Conservation (phyloP, 192 early-diverging fungal genomes). For the Coemansia sp. region DNA sequence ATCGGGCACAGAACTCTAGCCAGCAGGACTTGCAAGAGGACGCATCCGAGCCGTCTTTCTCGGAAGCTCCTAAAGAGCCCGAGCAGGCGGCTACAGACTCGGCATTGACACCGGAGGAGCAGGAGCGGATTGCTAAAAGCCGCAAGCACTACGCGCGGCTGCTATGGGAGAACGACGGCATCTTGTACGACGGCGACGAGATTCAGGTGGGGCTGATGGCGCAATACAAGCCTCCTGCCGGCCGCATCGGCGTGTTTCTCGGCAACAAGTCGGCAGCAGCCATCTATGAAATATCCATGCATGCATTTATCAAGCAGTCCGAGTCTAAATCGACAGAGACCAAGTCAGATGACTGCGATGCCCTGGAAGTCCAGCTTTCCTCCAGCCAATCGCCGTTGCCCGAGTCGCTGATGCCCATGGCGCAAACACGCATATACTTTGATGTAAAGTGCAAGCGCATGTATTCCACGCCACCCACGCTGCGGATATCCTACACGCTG, state of each 20-base stretch:
- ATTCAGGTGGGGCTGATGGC: constrained; percentile 90
- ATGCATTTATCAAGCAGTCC: constrained; percentile 53
- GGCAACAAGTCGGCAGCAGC: constrained; percentile 80
- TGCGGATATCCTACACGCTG: constrained; percentile 67
- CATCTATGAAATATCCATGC: constrained; percentile 63
- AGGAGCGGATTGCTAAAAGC: constrained; percentile 27
- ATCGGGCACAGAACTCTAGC: constrained; percentile 22
- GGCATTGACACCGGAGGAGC: constrained; percentile 21
- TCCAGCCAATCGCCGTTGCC: constrained; percentile 61
- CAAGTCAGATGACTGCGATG: neutral
- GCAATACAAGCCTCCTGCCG: constrained; percentile 87
- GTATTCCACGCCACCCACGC: constrained; percentile 58
- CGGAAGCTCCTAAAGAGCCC: neutral
- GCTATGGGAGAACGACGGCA: constrained; percentile 74
- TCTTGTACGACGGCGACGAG: constrained; percentile 86
- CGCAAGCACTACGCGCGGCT: constrained; percentile 59
- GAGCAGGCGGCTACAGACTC: neutral
- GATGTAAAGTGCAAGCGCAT: constrained; percentile 72
- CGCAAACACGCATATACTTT: constrained; percentile 59
- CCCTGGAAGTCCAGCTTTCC: constrained; percentile 57
- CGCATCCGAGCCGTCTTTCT: neutral
- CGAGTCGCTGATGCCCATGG: constrained; percentile 72
- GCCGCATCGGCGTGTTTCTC: constrained; percentile 86
- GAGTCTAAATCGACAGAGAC: too few relatives aligned
- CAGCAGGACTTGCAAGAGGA: constrained; percentile 4